Evolutionary conservation across 2,329 filamentous ascomycete species (phyloP), one percentile per base, ranked within the genome.

Genomic region (Alternaria atra): DNA sequence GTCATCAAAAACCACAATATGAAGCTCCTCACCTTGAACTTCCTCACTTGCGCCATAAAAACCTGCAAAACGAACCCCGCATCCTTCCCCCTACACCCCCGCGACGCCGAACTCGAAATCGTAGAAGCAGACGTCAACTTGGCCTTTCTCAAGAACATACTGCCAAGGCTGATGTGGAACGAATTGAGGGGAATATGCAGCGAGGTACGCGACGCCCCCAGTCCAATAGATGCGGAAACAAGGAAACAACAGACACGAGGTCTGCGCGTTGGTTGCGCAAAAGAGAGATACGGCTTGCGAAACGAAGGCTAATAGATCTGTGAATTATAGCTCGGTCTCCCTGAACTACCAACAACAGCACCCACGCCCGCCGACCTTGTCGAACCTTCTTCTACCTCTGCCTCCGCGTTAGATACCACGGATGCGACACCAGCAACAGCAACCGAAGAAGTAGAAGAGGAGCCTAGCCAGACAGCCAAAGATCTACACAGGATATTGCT

Each of bases 11-110:
- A 13, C 3, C 20, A 23, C 40, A 62, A 47, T 55, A 99, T 99
- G 95, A 98, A 98, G 81, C 84, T 98, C 65, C 88, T 98, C 53
- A 97, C 93, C 63, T 90, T 97, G 73, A 98, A 98, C 82, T 99
- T 99, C 81, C 84, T 98, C 67, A 95, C 93, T 73, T 99, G 95
- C 84, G 94, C 95, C 64, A 91, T 96, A 77, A 98, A 97, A 85
- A 85, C 91, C 58, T 99, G 95, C 90, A 97, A 96, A 82, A 87
- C 89, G 58, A 89, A 90, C 32, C 84, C 90, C 6, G 83, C 86
- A 53, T 92, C 93, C 25, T 98, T 96, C 76, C 95, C 95, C 2
- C 86, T 99, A 15, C 95, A 98, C 79, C 94, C 95, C 57, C 90
- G 90, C 73, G 93, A 98, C 73, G 94, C 92, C 53, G 93, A 97